These are phyloP conservation scores for Fusarium caatingaense DNA, from an alignment of 2,329 filamentous ascomycete genomes.

Conservation along the genomic window DNA sequence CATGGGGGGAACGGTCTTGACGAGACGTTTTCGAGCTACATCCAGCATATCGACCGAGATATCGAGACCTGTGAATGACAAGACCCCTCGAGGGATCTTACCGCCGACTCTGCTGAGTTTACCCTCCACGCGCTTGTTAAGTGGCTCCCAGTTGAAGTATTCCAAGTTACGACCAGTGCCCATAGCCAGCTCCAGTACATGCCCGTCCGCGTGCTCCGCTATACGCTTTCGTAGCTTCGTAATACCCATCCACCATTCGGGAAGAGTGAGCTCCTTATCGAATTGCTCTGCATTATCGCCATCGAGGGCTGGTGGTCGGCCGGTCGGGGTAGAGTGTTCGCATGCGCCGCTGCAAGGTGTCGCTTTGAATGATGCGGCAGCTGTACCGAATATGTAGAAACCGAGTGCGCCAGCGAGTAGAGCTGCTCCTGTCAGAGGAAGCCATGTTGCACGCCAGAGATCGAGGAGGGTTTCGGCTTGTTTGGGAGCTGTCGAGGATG, in stretches of 20 bases:
- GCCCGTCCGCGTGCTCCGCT: slow-evolving; percentile 60
- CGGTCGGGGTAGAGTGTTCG: slow-evolving; percentile 57
- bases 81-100: slow-evolving; percentile 49
- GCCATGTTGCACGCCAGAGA: slow-evolving; percentile 55
- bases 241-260: slow-evolving; percentile 69
- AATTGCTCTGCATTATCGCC: slow-evolving; percentile 64
- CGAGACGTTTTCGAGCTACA: slow-evolving; percentile 65
- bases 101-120: slow-evolving; percentile 10
- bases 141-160: slow-evolving; percentile 67
- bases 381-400: slow-evolving; percentile 58
- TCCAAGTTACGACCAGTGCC: slow-evolving; percentile 71
- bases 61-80: slow-evolving; percentile 71
- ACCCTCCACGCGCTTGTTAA: slow-evolving; percentile 44
- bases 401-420: slow-evolving; percentile 59
- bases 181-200: slow-evolving; percentile 72
- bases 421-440: slow-evolving; percentile 60
- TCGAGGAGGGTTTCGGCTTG: slow-evolving; percentile 50
- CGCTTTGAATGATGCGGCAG: slow-evolving; percentile 51
- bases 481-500: slow-evolving; percentile 37
- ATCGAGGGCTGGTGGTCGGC: slow-evolving; percentile 60
- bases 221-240: slow-evolving; percentile 62
- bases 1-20: slow-evolving; percentile 56
- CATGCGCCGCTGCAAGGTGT: slow-evolving; percentile 43
- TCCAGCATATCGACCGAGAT: slow-evolving; percentile 70
- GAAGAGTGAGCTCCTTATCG: slow-evolving; percentile 67